Base-by-base conservation (phyloP, 805 yeast species). In the Saccharomycopsis lassenensis region DNA sequence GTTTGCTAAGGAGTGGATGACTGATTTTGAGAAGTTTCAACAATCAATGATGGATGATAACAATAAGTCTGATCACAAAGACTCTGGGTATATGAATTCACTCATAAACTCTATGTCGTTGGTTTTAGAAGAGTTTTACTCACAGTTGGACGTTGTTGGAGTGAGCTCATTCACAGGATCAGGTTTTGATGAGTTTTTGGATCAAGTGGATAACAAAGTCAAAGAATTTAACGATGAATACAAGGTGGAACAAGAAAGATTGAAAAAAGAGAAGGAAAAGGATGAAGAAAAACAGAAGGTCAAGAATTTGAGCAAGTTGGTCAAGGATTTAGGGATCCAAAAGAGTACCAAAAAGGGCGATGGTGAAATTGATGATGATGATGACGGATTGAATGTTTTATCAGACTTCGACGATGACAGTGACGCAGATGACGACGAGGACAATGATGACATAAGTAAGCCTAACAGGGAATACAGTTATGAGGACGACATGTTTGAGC, bases 1-100 rank as follows among this genome's bases (percentile, higher is more conserved):
- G 33, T 86, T 87, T 60, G 96, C 95, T 16, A 77, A 74, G 52
- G 93, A 84, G 47, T 91, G 99, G 99, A 85, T 91, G 96, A 72
- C 78, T 2, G 98, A 91, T 59, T 91, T 91, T 56, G 96, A 89
- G 56, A 67, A 74, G 11, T 91, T 91, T 64, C 97, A 89, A 57
- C 61, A 58, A 16, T 94, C 94, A 1, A 61, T 89, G 38, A 66
- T 67, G 45, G 64, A 66, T 22, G 80, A 79, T 53, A 74, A 75
- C 42, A 86, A 81, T 31, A 58, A 71, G 33, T 78, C 72, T 46
- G 79, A 75, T 24, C 74, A 69, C 35, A 71, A 69, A 17, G 72
- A 77, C 3, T 76, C 89, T 2, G 95, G 95, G 2, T 91, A 91
- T 57, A 91, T 91, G 98, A 74, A 83, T 36, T 84, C 95, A 1